Evolutionary conservation across 352 stramenopile genomes (phyloP).

Genomic region (Aphanomyces astaci): DNA sequence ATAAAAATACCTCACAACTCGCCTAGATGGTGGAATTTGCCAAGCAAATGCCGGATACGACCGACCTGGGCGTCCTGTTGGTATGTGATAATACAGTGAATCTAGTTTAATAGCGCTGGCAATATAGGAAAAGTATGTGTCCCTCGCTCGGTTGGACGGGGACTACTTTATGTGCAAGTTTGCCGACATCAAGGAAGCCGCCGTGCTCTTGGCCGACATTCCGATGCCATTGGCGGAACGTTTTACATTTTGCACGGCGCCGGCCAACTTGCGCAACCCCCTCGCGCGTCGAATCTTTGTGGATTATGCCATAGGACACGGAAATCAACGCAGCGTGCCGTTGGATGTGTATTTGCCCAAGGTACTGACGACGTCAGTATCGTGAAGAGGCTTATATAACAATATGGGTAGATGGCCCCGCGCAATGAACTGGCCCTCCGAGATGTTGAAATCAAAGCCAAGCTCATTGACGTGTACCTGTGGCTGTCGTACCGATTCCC

Average conservation of each 20-base stretch:
- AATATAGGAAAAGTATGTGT: constrained; percentile 62
- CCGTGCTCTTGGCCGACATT: constrained; percentile 51
- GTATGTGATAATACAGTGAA: neutral
- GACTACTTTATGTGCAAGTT: constrained; percentile 91
- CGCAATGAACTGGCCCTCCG: constrained; percentile 44
- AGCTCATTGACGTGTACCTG: constrained; percentile 91
- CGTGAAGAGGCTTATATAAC: neutral
- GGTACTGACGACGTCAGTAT: neutral
- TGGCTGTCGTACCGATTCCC: constrained; percentile 91
- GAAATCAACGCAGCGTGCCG: constrained; percentile 56
- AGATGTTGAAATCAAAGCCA: constrained; percentile 85
- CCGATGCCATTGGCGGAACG: constrained; percentile 65
- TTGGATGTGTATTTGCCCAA: constrained; percentile 70
- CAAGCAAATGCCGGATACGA: constrained; percentile 62
- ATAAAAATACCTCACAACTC: too few relatives aligned
- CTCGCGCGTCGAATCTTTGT: constrained; percentile 70
- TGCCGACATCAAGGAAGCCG: constrained; percentile 68
- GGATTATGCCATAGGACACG: constrained; percentile 78
- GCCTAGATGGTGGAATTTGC: constrained; percentile 69
- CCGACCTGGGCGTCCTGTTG: constrained; percentile 58
- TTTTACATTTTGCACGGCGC: constrained; percentile 87
- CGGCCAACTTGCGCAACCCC: constrained; percentile 66
- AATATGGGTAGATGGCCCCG: constrained; percentile 1
- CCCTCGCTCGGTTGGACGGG: constrained; percentile 76
- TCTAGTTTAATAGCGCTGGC: neutral